Base-by-base conservation (phyloP, 441 rosid genomes). In the Cnidoscolus chayamansa region DNA sequence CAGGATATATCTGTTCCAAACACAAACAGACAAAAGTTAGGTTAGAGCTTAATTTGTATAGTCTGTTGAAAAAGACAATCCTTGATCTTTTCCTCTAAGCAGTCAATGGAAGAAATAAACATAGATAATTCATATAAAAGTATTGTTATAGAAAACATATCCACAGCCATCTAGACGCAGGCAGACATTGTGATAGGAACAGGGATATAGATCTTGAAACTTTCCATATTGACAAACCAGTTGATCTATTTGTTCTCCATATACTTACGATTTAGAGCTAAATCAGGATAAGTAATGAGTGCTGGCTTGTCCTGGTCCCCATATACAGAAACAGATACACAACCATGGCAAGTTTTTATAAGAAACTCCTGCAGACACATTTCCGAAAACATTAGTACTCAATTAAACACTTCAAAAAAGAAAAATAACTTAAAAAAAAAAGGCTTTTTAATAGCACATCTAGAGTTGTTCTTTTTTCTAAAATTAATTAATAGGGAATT, bases 301-400 rank as follows among this genome's bases (percentile, higher is more conserved):
- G 97, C 98, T 30, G 96, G 98, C 87, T 92, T 94, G 78, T 92
- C 98, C 64, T 74, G 92, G 81, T 94, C 97, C 73, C 98, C 98
- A 74, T 84, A 87, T 67, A 94, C 97, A 48, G 93, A 81, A 79
- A 94, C 98, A 50, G 90, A 84, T 51, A 94, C 84, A 0, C 83
- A 74, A 75, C 98, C 98, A 77, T 62, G 69, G 78, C 76, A 83
- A 83, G 97, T 92, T 79, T 76, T 85, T 64, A 94, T 77, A 50
- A 84, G 76, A 76, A 88, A 86, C 72, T 92, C 98, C 97, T 92
- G 85, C 78, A 73, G 51, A 71, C 65, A 63, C 2, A 70, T 59
- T 49, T 10, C 37, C 59, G 10, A 62, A 31, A 31, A 30, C 11
- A 35, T 56, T 57, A 60, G 11, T 0, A 35, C 9, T 49, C 54